These are phyloP conservation scores for Arachnopeziza araneosa DNA, from an alignment of 2,329 filamentous ascomycete genomes.

Conservation along the genomic window DNA sequence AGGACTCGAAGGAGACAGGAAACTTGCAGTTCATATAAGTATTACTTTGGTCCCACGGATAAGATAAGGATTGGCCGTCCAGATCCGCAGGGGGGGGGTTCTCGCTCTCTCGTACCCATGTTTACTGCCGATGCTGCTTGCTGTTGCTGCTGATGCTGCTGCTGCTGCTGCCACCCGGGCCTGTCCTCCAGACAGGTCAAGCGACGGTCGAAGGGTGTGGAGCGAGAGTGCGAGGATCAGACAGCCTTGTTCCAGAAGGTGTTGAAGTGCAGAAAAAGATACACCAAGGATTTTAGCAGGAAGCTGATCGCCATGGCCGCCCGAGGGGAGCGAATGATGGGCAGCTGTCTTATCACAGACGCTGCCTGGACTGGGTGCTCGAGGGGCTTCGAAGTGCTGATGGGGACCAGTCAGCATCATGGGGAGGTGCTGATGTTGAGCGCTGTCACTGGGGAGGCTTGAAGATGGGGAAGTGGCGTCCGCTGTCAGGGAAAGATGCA, in stretches of 20 bases:
- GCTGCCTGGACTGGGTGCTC: neutral
- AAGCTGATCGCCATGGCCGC: neutral
- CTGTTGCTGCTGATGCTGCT: too few species aligned
- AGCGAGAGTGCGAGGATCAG: too few species aligned
- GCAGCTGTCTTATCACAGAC: neutral
- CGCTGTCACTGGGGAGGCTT: neutral
- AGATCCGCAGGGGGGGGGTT: neutral
- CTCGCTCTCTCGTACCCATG: too few species aligned
- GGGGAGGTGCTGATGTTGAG: too few species aligned
- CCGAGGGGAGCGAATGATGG: neutral
- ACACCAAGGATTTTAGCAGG: neutral
- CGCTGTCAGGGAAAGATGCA: too few species aligned
- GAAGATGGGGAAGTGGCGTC: neutral
- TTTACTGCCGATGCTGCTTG: too few species aligned
- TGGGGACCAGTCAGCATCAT: neutral
- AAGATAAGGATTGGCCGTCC: neutral
- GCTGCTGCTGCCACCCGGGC: too few species aligned
- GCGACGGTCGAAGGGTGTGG: too few species aligned
- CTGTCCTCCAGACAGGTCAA: too few species aligned
- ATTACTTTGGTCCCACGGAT: neutral
- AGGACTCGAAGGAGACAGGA: neutral
- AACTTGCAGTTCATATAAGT: neutral
- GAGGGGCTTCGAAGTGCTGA: neutral
- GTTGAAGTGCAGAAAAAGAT: neutral
- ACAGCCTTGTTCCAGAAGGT: neutral